Conservation (phyloP, 2,329 filamentous ascomycete species). For the Trichoderma sp. region DNA sequence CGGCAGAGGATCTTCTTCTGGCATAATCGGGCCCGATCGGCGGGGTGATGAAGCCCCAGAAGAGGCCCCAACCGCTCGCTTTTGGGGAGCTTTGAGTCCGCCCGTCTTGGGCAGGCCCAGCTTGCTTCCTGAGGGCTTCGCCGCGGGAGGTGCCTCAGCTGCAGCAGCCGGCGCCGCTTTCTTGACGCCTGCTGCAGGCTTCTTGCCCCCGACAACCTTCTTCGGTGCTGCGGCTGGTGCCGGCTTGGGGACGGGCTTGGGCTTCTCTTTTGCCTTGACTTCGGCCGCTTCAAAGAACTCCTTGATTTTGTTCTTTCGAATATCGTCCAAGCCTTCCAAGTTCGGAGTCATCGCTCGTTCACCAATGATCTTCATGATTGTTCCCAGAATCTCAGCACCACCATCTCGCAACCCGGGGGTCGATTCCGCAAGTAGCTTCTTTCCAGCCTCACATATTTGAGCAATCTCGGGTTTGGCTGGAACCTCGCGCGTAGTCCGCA, state of each 20-base stretch:
- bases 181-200: constrained; percentile 38
- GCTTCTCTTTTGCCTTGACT: constrained; percentile 61
- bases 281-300: constrained; percentile 72
- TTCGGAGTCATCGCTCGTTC: constrained; percentile 93
- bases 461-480: constrained; percentile 82
- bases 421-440: constrained; percentile 86
- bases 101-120: constrained; percentile 54
- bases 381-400: constrained; percentile 88
- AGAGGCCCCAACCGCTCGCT: constrained; percentile 50
- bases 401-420: constrained; percentile 81
- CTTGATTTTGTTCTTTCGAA: constrained; percentile 92
- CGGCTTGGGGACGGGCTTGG: constrained; percentile 68
- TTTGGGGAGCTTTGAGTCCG: constrained; percentile 59
- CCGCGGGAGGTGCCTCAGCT: constrained; percentile 56
- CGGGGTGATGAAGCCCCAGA: constrained; percentile 54
- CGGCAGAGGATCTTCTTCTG: constrained; percentile 58
- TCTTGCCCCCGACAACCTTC: constrained; percentile 43
- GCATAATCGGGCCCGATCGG: constrained; percentile 47
- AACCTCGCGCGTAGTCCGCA: constrained; percentile 78
- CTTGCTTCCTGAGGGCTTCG: constrained; percentile 51
- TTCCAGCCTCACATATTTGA: constrained; percentile 80
- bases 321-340: constrained; percentile 89
- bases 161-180: constrained; percentile 39
- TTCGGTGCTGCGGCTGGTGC: constrained; percentile 49
- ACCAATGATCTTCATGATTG: constrained; percentile 97